Evolutionary conservation across 768 basidiomycete genomes (phyloP).

Genomic region (Mycena crocata): DNA sequence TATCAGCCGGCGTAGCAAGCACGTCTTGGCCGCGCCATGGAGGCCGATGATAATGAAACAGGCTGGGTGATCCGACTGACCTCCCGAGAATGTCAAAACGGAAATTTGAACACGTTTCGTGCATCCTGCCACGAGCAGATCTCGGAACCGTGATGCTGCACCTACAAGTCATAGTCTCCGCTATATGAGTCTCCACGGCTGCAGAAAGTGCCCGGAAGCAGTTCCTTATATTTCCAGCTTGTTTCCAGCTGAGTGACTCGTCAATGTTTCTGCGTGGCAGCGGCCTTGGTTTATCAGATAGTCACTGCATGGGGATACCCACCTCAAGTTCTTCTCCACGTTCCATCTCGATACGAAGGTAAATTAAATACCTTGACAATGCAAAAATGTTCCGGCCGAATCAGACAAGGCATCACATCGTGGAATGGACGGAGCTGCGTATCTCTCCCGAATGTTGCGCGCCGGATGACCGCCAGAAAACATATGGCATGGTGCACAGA

Average conservation of each 20-base stretch:
- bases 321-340: neutral
- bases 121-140: neutral
- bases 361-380: neutral
- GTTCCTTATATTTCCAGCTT: too few relatives aligned
- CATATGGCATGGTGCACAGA: neutral
- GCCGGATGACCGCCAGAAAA: neutral
- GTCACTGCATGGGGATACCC: neutral
- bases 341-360: neutral
- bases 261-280: too few relatives aligned
- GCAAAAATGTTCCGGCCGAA: slow-evolving; percentile 6
- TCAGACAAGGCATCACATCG: neutral
- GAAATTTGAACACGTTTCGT: slow-evolving; percentile 2
- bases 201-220: neutral
- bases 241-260: too few relatives aligned
- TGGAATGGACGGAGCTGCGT: neutral
- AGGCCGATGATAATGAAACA: neutral
- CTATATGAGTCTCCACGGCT: neutral
- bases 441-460: neutral
- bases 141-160: neutral
- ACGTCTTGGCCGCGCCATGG: neutral
- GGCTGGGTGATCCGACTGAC: neutral
- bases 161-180: slow-evolving; percentile 3
- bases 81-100: neutral
- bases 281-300: too few relatives aligned
- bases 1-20: too few relatives aligned